Base-by-base conservation (phyloP, 116 monocot genomes). In the Zostera marina region DNA sequence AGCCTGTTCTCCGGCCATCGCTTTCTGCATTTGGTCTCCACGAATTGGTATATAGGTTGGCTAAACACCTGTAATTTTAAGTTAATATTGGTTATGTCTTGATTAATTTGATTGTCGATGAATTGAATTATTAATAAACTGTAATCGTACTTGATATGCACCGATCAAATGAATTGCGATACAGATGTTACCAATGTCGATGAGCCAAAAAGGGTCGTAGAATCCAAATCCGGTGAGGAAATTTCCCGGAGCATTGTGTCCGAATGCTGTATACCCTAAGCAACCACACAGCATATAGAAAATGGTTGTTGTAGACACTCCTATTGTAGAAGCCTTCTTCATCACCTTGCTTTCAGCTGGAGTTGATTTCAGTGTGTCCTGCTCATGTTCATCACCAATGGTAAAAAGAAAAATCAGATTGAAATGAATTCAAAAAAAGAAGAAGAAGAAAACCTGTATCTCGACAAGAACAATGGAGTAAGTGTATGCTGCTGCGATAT, bases 251-350 rank as follows among this genome's bases (percentile, higher is more conserved):
- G 84, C 70, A 3, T 68, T 6, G 63, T 81, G 75, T 14, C 84
- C 89, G 22, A 84, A 89, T 1, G 84, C 71, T 6, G 75, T 71
- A 53, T 84, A 84, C 9, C 84, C 84, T 3, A 84, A 71, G 63
- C 80, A 89, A 14, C 89, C 81, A 42, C 84, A 75, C 2, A 83
- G 69, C 41, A 89, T 25, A 69, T 89, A 84, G 70, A 89, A 89
- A 17, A 57, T n/a, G 0, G 84, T 89, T 46, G 89, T 89, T 6
- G 76, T 78, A 2, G 61, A 66, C 13, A 89, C 79, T 14, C 89
- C 84, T 25, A 78, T 60, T 2, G 62, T 14, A 11, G 74, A 81
- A 0, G 84, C 80, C 68, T 66, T 76, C 67, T 84, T 83, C 84
- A 89, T 89, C n/a, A 62, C 75, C 56, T 69, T 70, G 58, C 77